Percentiles rank a stretch among this genome's conserved stretches.
These are phyloP conservation scores for Luvunga scandens DNA, from an alignment of 345 rosid genomes.

Conservation along the genomic window DNA sequence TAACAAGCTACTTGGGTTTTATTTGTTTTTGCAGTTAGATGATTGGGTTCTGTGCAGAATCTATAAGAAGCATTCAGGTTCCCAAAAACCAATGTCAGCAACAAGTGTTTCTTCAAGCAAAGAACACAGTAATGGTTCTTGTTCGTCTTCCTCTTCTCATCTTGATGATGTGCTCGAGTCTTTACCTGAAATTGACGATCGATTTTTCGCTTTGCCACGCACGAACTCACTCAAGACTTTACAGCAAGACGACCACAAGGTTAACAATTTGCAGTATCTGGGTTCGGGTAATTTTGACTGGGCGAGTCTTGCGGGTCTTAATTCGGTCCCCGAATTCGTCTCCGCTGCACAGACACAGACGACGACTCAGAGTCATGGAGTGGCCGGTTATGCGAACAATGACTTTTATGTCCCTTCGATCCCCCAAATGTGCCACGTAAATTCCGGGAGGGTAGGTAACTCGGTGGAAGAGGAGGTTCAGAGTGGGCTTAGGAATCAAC, in stretches of 20 bases:
- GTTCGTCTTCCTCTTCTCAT: slow-evolving; percentile 73
- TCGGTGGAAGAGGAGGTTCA: slow-evolving; percentile 63
- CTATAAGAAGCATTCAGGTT: slow-evolving; percentile 72
- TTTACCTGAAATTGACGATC: slow-evolving; percentile 59
- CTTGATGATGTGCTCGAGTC: slow-evolving; percentile 76
- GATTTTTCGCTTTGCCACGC: slow-evolving; percentile 43
- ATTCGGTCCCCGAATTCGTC: slow-evolving; percentile 40
- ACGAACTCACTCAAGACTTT: slow-evolving; percentile 45
- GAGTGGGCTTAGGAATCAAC: slow-evolving; percentile 50
- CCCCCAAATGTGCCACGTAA: slow-evolving; percentile 26
- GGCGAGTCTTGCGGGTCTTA: slow-evolving; percentile 67
- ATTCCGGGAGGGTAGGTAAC: slow-evolving; percentile 14
- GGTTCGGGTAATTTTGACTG: slow-evolving; percentile 63
- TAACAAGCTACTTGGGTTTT: not conserved
- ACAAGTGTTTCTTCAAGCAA: slow-evolving; percentile 35
- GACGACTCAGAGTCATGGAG: slow-evolving; percentile 28
- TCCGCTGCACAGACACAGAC: slow-evolving; percentile 18
- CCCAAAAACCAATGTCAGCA: slow-evolving; percentile 41
- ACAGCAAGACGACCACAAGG: slow-evolving; percentile 43
- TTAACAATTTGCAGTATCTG: slow-evolving; percentile 27
- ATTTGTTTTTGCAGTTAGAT: slow-evolving; percentile 50
- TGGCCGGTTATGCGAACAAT: slow-evolving; percentile 24
- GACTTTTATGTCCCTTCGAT: slow-evolving; percentile 37
- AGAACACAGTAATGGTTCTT: slow-evolving; percentile 64
- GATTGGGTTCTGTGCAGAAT: slow-evolving; percentile 97